Base-by-base conservation (phyloP, 1,139 yeast species). In the Candida buenavistaensis region DNA sequence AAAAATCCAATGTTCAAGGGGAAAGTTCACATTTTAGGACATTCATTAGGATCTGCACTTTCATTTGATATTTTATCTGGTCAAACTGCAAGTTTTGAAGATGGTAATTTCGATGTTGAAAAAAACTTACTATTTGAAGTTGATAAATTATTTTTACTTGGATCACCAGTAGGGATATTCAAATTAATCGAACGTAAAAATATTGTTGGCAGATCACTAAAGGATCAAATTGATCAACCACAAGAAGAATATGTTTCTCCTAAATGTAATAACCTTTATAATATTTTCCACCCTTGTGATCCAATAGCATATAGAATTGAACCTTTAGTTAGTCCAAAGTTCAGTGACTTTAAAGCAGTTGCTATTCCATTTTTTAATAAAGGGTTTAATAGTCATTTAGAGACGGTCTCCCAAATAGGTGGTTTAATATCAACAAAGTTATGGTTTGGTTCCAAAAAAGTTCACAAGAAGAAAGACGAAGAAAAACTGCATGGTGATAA, bases 121-220 rank as follows among this genome's bases (percentile, higher is more conserved):
- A 53, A 52, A 14, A 68, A 70, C 23, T 63, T 90, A 23, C 68
- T 74, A 25, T 92, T 92, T 54, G 75, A 81, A 8, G 90, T 87
- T 2, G 80, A 80, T n/a, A 84, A 84, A 47, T 70, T 82, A 45
- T 88, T 89, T 52, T 76, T 89, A 20, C 75, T 84, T 14, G 98
- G 98, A 0, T 86, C 96, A 2, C 97, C 97, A 1, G 80, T 84
- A 14, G 97, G 96, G 2, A 81, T 89, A 28, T 89, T 92, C 59
- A 82, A 84, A 52, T 62, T 88, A 16, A 69, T 87, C 24, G 79
- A 77, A 45, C 74, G 80, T 29, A 73, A 72, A 33, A 76, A 73
- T 37, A 71, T 85, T n/a, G 61, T 61, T 14, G 61, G 75, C 3
- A 57, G 78, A 24, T 47, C 53, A 1, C 8, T 27, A 4, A 9